phyloP scores from a whole-genome alignment of 2,329 filamentous ascomycete genomes.

The Reticulascus tulasneorum region DNA sequence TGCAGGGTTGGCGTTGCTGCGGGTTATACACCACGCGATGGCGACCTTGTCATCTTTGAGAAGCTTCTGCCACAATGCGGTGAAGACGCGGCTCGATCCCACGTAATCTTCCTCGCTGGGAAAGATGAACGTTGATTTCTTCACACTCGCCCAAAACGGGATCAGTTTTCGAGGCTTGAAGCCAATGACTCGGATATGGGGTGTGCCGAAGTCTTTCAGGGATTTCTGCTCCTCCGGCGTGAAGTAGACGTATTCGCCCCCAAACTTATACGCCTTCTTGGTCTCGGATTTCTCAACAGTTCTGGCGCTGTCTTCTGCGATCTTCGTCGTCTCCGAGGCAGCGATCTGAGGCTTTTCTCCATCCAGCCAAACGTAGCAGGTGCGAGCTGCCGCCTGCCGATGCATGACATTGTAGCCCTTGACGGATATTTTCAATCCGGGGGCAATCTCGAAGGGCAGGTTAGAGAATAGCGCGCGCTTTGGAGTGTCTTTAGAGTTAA shows the following conservation, averaged over 20 bases:
- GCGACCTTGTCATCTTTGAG: slow-evolving; percentile 75
- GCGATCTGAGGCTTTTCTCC: slow-evolving; percentile 84
- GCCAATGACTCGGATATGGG: slow-evolving; percentile 82
- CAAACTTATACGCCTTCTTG: slow-evolving; percentile 93
- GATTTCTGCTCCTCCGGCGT: slow-evolving; percentile 75
- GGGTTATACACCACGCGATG: slow-evolving; percentile 84
- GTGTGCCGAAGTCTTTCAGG: slow-evolving; percentile 76
- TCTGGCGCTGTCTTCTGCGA: slow-evolving; percentile 73
- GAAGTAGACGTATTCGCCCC: slow-evolving; percentile 84
- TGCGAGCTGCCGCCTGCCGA: slow-evolving; percentile 74
- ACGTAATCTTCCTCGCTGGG: slow-evolving; percentile 87
- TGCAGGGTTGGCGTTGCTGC: slow-evolving; percentile 73
- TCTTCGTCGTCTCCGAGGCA: slow-evolving; percentile 65
- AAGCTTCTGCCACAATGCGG: slow-evolving; percentile 85
- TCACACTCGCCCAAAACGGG: slow-evolving; percentile 78
- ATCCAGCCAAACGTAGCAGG: slow-evolving; percentile 81
- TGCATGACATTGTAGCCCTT: slow-evolving; percentile 92
- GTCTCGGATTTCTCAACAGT: slow-evolving; percentile 77
- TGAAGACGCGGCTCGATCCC: slow-evolving; percentile 89
- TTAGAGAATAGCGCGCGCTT: slow-evolving; percentile 84
- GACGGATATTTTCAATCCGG: slow-evolving; percentile 79
- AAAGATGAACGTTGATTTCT: slow-evolving; percentile 88
- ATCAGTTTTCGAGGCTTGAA: slow-evolving; percentile 80
- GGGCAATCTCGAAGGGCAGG: slow-evolving; percentile 82
- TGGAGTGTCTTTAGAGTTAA: slow-evolving; percentile 85